A percentile compares a stretch with the other conserved stretches of the same genome.
Evolutionary conservation across 2,329 filamentous ascomycete genomes (phyloP).

Genomic region (Hymenoscyphus infarciens): DNA sequence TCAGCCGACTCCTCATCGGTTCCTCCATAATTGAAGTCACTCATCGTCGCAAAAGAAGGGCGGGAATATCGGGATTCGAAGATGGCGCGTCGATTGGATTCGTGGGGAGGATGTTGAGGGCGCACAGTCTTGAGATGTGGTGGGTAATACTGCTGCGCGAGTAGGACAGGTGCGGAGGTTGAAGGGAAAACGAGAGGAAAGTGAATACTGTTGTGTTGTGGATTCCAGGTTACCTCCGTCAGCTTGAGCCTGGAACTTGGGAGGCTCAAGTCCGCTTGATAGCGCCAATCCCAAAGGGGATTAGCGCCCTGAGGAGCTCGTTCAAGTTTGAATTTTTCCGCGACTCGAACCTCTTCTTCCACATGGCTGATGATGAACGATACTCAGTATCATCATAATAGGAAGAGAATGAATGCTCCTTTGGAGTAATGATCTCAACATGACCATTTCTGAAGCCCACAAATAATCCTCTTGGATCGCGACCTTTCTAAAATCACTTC

Average conservation of each 20-base stretch:
- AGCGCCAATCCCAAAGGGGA: constrained; percentile 1
- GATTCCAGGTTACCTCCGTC: background rate
- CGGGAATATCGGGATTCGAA: background rate
- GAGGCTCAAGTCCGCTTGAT: background rate
- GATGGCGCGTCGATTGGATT: background rate
- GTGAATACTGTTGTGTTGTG: constrained; percentile 5
- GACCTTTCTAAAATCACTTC: background rate
- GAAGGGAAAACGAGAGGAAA: background rate
- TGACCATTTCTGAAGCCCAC: constrained; percentile 56
- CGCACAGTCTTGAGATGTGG: background rate
- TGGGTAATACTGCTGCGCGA: background rate
- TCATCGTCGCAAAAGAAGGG: constrained; percentile 47
- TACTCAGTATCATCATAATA: constrained; percentile 56
- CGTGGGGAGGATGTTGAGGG: background rate
- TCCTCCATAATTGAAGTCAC: constrained; percentile 69
- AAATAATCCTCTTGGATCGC: constrained; percentile 1
- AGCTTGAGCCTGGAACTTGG: background rate
- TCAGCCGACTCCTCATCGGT: constrained; percentile 79
- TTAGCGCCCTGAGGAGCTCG: background rate
- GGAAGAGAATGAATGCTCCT: constrained; percentile 64
- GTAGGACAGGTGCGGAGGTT: background rate
- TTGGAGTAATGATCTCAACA: constrained; percentile 54
- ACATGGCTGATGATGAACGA: constrained; percentile 53
- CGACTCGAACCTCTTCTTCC: background rate
- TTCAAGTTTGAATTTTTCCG: constrained; percentile 1